Evolutionary conservation across 495 filamentous ascomycete genomes (phyloP), one percentile per base, ranked within the genome.

Genomic region (Xylaria flabelliformis): DNA sequence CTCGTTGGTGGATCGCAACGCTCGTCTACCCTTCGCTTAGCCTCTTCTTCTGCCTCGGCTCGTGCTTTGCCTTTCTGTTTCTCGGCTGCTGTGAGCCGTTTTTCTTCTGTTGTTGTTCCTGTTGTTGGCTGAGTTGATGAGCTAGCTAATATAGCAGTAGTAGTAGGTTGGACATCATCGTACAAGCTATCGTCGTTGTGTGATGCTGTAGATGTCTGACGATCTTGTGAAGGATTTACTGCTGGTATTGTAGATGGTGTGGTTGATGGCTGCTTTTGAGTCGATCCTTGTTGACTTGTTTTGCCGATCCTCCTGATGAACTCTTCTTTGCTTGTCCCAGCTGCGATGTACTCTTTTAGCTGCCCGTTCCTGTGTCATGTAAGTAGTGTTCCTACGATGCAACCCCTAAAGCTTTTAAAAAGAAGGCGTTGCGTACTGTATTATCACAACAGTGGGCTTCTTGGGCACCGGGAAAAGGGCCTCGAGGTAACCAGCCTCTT

Each of bases 401-500:
- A 13, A 36, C 15, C 12, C 21, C 9, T 0, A 6, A 41, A 41
- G 15, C 1, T 17, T 41, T 44, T 29, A 36, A 42, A 8, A 68
- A 32, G 4, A 5, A 46, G 29, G 21, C n/a, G 39, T 67, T 59
- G 79, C 90, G 34, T 80, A 93, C 91, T 87, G 85, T 69, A 98
- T 94, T 7, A 97, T 80, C 13, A 97, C 85, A 1, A 97, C 79
- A 6, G 92, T 90, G 0, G 95, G 96, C 56, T 90, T 90, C 64
- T 87, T 88, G 2, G 87, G 83, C 9, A 97, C 80, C 0, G 93
- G 92, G 75, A 91, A 97, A 76, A 97, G 91, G 4, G 93, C 92
- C 5, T 91, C 86, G 7, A 98, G 83, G 74, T 92, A 96, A 3
- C 88, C 88, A 17, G 93, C 94, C 82, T 97, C 95, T 69, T 90